Base-by-base conservation (phyloP, 495 filamentous ascomycete genomes). In the Penicillium herquei region DNA sequence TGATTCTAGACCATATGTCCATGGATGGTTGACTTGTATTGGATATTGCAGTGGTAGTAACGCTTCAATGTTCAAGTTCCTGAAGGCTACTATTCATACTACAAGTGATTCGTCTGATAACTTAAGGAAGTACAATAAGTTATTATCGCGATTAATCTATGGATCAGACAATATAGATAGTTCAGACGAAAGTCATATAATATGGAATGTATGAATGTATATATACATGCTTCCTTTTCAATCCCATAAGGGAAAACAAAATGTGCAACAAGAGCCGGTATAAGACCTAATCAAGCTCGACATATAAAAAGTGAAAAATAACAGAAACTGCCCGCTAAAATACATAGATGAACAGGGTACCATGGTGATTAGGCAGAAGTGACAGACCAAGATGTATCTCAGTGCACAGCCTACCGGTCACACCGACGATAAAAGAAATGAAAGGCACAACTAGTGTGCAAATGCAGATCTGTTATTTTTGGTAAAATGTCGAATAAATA, bases 261-360 rank as follows among this genome's bases (percentile, higher is more conserved):
- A 45, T 13, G 12, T n/a, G 14, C 6, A 39, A 39, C 37, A 5
- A n/a, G 10, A n/a, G 5, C 9, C 37, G 21, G 21, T 26, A 26
- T 26, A 26, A 26, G 21, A 26, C 21, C 21, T 37, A 6, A 35
- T 35, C 7, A 9, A 7, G 34, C 8, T 37, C 34, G 34, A 37
- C 2, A 37, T 26, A 37, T 37, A 13, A 37, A 37, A 10, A 3
- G 12, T 26, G 48, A 39, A 49, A 30, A 31, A 51, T 35, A 17
- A 35, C 18, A 47, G 21, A 47, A 21, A 51, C 59, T 61, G 57
- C 68, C 56, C 69, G 69, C 69, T 72, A 69, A 72, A 63, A 56
- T 61, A 49, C 44, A 55, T 46, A 8, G 21, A 40, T 17, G 8
- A 21, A 52, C 32, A 40, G 17, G 30, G 35, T 6, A n/a, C 31